A percentile compares a stretch with the other conserved stretches of the same genome.
phyloP scores from a whole-genome alignment of 306 rosid species.

The Lathyrus tuberosus region DNA sequence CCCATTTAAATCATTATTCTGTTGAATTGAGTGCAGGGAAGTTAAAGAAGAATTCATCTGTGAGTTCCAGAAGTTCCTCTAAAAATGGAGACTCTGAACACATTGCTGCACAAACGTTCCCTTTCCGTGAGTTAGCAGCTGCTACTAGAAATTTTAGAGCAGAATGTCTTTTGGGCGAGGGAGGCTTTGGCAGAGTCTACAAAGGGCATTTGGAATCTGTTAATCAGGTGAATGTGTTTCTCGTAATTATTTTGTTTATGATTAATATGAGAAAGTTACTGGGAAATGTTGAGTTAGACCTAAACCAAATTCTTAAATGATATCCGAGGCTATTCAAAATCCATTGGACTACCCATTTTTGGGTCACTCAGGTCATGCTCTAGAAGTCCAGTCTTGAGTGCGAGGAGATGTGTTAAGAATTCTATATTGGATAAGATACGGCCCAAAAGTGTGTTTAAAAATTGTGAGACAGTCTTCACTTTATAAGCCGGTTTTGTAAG shows the following conservation, averaged over 20 bases:
- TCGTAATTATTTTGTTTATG: conserved; percentile 3
- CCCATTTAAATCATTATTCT: conserved; percentile 28
- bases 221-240: conserved; percentile 63
- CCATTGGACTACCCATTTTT: no score
- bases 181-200: conserved; percentile 91
- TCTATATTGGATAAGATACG: no score
- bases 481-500: no score
- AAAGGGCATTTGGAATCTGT: conserved; percentile 79
- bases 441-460: no score
- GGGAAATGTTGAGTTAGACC: background rate
- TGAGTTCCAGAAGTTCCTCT: conserved; percentile 49
- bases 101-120: conserved; percentile 83
- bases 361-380: no score
- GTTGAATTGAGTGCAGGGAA: conserved; percentile 53
- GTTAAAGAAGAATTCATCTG: conserved; percentile 55
- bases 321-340: no score
- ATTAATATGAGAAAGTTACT: conserved; percentile 13
- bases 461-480: no score
- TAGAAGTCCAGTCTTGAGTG: no score
- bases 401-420: no score
- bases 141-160: conserved; percentile 88
- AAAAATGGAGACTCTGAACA: conserved; percentile 68
- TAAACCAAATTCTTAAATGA: no score
- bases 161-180: conserved; percentile 88
- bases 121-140: conserved; percentile 86